Base-by-base conservation (phyloP, 768 basidiomycete species). In the Suillus fuscotomentosus region DNA sequence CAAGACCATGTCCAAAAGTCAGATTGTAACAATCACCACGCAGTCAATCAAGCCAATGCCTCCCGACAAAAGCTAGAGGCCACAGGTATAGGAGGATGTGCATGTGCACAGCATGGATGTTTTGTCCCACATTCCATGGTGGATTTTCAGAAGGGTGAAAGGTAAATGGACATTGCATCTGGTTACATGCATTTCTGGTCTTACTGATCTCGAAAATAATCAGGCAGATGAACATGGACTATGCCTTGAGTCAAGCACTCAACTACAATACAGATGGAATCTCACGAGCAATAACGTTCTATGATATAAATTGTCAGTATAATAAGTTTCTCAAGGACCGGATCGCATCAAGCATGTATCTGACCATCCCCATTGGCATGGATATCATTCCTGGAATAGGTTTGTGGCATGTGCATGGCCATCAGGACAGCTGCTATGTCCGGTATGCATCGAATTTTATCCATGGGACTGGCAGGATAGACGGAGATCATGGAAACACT, bases 251-350 rank as follows among this genome's bases (percentile, higher is more conserved):
- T 27, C 27, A 27, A 27, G 27, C 27, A 27, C 27, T 27, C 27
- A 27, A 27, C 27, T 27, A 27, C 27, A 3, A 27, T 27, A 27
- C 27, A 62, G 61, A 60, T 3, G 60, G 48, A 6, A 60, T 69
- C 9, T 3, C 13, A n/a, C 36, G 2, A 1, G 42, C 57, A 9
- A 41, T 70, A 1, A 42, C 72, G 0, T 68, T 74, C 0, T 78
- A 78, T 65, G 73, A 77, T 57, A 70, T 76, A n/a, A 66, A 64
- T 11, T 78, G 75, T 54, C 68, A 75, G 60, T 76, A 68, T 60
- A 60, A 43, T 27, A 27, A 27, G 27, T 27, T 27, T 27, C 27
- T 27, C 27, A 27, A 27, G 27, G 27, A 27, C 27, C 1, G 70
- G 3, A 41, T 63, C 38, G 0, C 31, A 11, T 27, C 41, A 0